Base-by-base conservation (phyloP, 306 rosid species). In the Rosa multiflora region DNA sequence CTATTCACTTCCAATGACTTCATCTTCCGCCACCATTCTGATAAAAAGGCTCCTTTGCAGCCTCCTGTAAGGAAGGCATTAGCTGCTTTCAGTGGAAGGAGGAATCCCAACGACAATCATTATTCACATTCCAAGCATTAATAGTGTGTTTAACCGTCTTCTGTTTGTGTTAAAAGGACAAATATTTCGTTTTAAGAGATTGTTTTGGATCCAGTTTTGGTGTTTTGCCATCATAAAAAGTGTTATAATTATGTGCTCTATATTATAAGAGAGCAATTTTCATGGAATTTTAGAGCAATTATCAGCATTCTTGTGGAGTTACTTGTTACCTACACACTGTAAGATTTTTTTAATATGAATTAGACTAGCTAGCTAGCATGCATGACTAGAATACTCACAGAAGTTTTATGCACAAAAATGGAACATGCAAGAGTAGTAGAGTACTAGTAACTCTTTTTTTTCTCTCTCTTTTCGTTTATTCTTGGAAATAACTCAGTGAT, bases 101-200 rank as follows among this genome's bases (percentile, higher is more conserved):
- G 99, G 83, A 93, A 96, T 87, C 99, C 97, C 20, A 96, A 96
- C 23, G 99, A 96, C 85, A 93, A 91, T 78, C 98, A 93, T 80
- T 93, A 70, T 88, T 83, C 96, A 44, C 91, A 93, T 76, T 70
- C 97, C 4, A 90, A 77, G 88, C 91, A 48, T 17, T 86, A 87
- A 78, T 88, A 76, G 67, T 7, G 43, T 49, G 18, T 49, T 53
- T 61, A 39, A n/a, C 10, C 32, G 8, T 29, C 26, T 11, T 6
- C 5, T 23, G 29, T 37, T 49, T 73, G n/a, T 29, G 18, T 26
- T 77, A 4, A 0, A 32, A 26, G 15, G 39, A 26, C 67, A 11
- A 7, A 23, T 58, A 58, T 58, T 58, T n/a, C 23, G 59, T 58
- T 58, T 5, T 9, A 56, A 56, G 8, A 56, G 26, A 55, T 56